These are phyloP conservation scores for Fistulifera pelliculosa DNA, from an alignment of 108 stramenopile species.

Conservation along the genomic window DNA sequence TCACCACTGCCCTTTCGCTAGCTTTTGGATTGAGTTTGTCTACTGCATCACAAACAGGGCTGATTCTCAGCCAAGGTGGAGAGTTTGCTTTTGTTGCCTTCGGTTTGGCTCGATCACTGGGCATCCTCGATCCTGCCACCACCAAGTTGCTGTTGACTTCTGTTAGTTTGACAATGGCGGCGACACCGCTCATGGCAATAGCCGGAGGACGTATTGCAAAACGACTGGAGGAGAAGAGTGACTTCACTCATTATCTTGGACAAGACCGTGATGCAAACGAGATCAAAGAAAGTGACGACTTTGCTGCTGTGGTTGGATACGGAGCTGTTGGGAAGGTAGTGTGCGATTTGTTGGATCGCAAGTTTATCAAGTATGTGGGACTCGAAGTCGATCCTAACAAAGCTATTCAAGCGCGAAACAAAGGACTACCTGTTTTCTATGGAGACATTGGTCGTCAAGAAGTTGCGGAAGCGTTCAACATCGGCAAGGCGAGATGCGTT, in stretches of 20 bases:
- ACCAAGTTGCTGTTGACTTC: conserved; percentile 87
- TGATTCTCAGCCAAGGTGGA: conserved; percentile 90
- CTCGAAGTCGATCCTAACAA: conserved; percentile 89
- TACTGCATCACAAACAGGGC: conserved; percentile 79
- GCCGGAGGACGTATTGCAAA: conserved; percentile 62
- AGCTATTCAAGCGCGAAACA: conserved; percentile 88
- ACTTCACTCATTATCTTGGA: conserved; percentile 85
- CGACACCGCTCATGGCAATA: conserved; percentile 78
- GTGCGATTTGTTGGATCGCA: conserved; percentile 88
- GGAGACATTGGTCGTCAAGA: conserved; percentile 92
- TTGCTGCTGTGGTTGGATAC: conserved; percentile 94
- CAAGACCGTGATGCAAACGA: conserved; percentile 84
- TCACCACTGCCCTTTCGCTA: conserved; percentile 52
- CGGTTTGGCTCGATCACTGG: conserved; percentile 80
- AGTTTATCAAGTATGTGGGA: conserved; percentile 90
- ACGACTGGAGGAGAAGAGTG: conserved; percentile 72
- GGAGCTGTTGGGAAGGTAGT: conserved; percentile 92
- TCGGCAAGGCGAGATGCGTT: conserved; percentile 88
- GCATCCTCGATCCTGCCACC: conserved; percentile 60
- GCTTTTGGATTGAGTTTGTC: conserved; percentile 76
- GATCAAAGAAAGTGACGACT: conserved; percentile 81
- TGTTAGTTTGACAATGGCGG: conserved; percentile 93
- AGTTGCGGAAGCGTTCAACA: conserved; percentile 86
- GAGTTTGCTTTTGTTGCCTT: conserved; percentile 98
- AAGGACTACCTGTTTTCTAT: conserved; percentile 91